Base-by-base conservation (phyloP, 192 early-diverging fungal genomes). In the Phlyctochytrium arcticum region DNA sequence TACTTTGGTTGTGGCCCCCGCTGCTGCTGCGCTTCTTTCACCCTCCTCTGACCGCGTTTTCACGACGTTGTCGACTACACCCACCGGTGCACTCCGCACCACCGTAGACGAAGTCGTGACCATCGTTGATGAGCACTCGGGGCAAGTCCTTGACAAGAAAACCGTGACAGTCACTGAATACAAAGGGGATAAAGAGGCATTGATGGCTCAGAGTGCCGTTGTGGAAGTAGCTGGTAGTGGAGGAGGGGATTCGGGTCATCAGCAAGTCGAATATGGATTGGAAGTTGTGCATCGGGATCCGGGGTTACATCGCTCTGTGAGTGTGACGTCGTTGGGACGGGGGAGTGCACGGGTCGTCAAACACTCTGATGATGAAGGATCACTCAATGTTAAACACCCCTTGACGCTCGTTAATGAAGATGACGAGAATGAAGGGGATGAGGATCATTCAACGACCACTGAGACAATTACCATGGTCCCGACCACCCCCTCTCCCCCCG, bases 131-230 rank as follows among this genome's bases (percentile, higher is more conserved):
- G 64, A 66, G 31, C 51, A 54, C 4, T 44, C 51, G 7, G 54
- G 54, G 12, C 53, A 44, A 6, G 54, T 66, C 23, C 64, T 57
- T 15, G 51, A 66, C 51, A 55, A 57, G 17, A 55, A 66, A 30
- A 57, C 64, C 8, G 64, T 66, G 36, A 66, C 51, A 3, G 54
- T 57, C 42, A 57, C 64, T 9, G 33, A 57, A 47, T 66, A 63
- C 48, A 49, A 54, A 15, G 61, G 61, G 31, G 61, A 63, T 30
- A 63, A 56, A 30, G 9, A 12, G 5, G 54, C 4, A 44, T 42
- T 66, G 1, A 54, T 47, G 26, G 36, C 64, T 1, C 64, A 55
- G 19, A 32, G 33, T 1, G 54, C 54, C 9, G 32, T 47, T 36
- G 56, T 55, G 29, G 51, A 57, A 32, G 56, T 57, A 32, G 64